Conservation (phyloP, 192 early-diverging fungal species). For the Cladochytrium replicatum region DNA sequence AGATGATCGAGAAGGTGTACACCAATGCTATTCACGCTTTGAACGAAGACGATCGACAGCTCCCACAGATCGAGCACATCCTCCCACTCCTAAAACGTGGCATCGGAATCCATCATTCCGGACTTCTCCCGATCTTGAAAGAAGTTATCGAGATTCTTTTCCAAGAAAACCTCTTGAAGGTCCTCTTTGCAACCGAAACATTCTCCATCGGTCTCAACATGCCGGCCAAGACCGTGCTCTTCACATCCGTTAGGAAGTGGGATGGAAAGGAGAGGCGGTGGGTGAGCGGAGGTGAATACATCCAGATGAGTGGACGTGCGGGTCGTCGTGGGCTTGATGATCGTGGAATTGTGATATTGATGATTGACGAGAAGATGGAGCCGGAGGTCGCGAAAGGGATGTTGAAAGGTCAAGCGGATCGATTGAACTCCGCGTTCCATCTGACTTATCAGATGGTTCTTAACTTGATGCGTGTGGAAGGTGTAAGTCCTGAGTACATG, state of each 20-base stretch:
- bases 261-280: conserved; percentile 83
- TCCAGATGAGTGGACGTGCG: conserved; percentile 98
- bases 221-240: conserved; percentile 98
- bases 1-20: conserved; percentile 75
- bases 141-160: conserved; percentile 97
- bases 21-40: conserved; percentile 76
- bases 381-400: conserved; percentile 83
- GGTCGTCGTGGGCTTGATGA: conserved; percentile 95
- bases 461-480: conserved; percentile 90
- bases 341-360: conserved; percentile 92
- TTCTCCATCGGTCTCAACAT: conserved; percentile 99
- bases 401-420: conserved; percentile 58
- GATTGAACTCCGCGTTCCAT: conserved; percentile 92
- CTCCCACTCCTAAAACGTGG: conserved; percentile 84
- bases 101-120: conserved; percentile 95
- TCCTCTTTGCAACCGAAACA: conserved; percentile 98
- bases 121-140: conserved; percentile 89
- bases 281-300: conserved; percentile 86
- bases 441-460: conserved; percentile 95
- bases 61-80: conserved; percentile 90
- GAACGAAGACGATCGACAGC: conserved; percentile 75
- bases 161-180: conserved; percentile 92
- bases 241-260: conserved; percentile 84
- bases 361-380: conserved; percentile 94
- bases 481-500: conserved; percentile 86